A percentile compares a stretch with the other conserved stretches of the same genome.
phyloP scores from a whole-genome alignment of 257 asterid genomes.

The Solanum phureja region DNA sequence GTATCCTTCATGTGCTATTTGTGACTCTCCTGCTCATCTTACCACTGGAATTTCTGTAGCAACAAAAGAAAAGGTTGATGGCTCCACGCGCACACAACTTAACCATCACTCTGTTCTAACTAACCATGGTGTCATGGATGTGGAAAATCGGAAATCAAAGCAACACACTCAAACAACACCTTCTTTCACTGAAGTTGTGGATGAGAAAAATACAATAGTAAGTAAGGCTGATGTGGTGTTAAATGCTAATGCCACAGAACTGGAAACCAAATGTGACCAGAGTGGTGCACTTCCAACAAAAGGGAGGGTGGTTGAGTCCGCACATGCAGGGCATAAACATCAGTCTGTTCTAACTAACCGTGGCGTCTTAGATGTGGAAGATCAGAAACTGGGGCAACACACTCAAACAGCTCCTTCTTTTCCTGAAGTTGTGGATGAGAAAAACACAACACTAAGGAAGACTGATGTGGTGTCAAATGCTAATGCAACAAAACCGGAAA shows the following conservation, averaged over 20 bases:
- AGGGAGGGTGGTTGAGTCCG: not conserved
- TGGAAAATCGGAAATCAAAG: not conserved
- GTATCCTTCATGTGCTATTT: not conserved
- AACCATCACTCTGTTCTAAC: not conserved
- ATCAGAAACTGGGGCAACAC: not conserved
- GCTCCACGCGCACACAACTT: not conserved
- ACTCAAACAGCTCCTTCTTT: not conserved
- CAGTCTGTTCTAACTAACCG: not conserved
- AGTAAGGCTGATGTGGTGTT: not conserved
- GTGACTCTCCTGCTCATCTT: not conserved
- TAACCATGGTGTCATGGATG: not conserved
- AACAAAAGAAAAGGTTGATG: not conserved
- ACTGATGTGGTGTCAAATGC: not conserved
- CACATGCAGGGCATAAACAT: not conserved
- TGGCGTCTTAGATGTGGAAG: not conserved
- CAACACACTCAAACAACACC: not conserved
- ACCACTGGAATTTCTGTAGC: not conserved
- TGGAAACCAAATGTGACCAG: not conserved
- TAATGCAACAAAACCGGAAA: not conserved
- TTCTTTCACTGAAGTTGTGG: not conserved
- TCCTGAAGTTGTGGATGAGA: not conserved
- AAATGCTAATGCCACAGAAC: not conserved
- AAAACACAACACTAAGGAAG: not conserved
- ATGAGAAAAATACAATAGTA: not conserved
- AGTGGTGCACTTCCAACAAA: not conserved